Evolutionary conservation across 1,284 basidiomycete genomes (phyloP).

Genomic region (Sutorius eximius): DNA sequence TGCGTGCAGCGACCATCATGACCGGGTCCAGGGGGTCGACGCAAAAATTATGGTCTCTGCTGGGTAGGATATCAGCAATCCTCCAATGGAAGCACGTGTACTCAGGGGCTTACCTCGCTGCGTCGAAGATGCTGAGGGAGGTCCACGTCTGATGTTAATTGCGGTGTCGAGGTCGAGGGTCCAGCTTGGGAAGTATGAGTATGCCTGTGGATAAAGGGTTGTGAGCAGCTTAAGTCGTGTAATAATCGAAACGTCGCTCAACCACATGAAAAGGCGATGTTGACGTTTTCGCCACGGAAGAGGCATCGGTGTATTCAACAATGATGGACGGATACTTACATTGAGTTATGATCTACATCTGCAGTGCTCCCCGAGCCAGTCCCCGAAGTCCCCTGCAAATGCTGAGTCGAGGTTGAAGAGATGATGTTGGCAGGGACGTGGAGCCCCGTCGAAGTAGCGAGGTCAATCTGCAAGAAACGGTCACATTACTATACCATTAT

Average conservation of each 20-base stretch:
- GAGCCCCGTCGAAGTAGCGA: neutral
- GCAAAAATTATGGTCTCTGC: no score
- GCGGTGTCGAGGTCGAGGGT: no score
- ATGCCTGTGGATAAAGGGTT: neutral
- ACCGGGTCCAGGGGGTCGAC: no score
- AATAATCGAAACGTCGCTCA: no score
- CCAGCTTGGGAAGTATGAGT: neutral
- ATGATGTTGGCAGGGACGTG: neutral
- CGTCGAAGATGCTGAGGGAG: no score
- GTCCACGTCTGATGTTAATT: no score
- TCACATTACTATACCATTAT: neutral
- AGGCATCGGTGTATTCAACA: neutral
- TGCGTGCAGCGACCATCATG: no score
- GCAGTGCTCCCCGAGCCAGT: neutral
- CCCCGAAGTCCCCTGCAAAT: neutral
- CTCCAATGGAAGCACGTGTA: no score
- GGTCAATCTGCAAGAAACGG: neutral
- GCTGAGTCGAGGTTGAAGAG: neutral
- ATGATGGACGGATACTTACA: neutral
- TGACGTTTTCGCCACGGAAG: neutral
- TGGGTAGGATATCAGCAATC: no score
- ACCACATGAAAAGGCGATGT: neutral
- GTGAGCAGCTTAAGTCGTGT: neutral
- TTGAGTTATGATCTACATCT: neutral
- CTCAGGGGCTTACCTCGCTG: no score